Evolutionary conservation across 2,329 filamentous ascomycete genomes (phyloP), one percentile per base, ranked within the genome.

Genomic region (Ceratocystis harringtonii): DNA sequence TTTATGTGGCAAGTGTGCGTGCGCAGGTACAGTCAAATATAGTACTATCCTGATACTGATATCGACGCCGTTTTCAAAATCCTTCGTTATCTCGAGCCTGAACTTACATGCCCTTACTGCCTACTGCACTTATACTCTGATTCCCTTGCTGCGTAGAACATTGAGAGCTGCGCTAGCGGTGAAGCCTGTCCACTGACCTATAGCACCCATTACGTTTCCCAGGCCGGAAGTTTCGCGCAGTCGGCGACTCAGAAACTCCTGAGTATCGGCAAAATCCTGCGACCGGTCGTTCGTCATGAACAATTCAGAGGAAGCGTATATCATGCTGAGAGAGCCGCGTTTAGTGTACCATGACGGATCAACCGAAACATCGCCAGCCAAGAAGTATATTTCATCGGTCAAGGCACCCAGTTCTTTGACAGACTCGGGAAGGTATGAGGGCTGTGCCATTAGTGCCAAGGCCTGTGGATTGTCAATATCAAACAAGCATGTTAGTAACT

Each of bases 211-310:
- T 10, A 84, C 80, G 25, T 80, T 79, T 2, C 87, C 85, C 2
- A 91, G 69, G 3, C 78, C 81, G 70, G 82, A 79, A 41, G 83
- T 78, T 76, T 95, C 92, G 67, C 84, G 80, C 65, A 95, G 76
- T 68, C 92, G 81, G 55, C 90, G 81, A 65, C 86, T 82, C 64
- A 97, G 77, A 73, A 97, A 99, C 8, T 83, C 80, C 69, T 86
- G 85, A 2, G 94, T 97, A 68, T 92, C 89, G 8, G 72, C 74
- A 71, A 89, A 94, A n/a, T 83, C 84, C 0, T 81, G 77, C 3
- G 87, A 91, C 68, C 78, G 80, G 75, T 97, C 94, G 67, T 88
- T 91, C 25, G 91, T 96, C 91, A 97, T 96, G 76, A 92, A 95
- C 4, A 96, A 78, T 76, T 99, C 94, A 65, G 87, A 82, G 43